Percentiles rank a stretch among this genome's conserved stretches.
Conservation (phyloP, 805 yeast genomes). For the Starmerella roubikii region DNA sequence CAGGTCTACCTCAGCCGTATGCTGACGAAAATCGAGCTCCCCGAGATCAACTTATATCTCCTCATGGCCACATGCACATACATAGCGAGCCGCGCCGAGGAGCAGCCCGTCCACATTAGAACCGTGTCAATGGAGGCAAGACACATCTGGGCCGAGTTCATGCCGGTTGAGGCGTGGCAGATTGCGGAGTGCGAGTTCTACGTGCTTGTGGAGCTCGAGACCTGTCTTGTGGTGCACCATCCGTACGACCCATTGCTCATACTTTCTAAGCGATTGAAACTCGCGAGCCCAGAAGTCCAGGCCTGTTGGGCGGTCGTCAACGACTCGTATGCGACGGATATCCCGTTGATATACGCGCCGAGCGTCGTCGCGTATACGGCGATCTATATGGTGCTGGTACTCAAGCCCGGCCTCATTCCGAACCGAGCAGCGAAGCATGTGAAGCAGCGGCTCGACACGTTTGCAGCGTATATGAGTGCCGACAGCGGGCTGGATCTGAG, state of each 20-base stretch:
- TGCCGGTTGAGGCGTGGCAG: constrained; percentile 81
- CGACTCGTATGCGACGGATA: constrained; percentile 79
- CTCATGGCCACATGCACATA: constrained; percentile 76
- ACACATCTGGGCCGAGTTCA: constrained; percentile 85
- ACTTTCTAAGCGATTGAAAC: constrained; percentile 42
- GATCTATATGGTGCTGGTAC: constrained; percentile 60
- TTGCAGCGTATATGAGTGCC: constrained; percentile 52
- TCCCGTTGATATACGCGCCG: constrained; percentile 74
- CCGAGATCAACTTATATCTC: constrained; percentile 72
- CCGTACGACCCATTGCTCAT: constrained; percentile 29
- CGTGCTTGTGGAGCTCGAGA: constrained; percentile 64
- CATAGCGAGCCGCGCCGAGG: constrained; percentile 87
- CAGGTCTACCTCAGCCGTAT: constrained; percentile 76
- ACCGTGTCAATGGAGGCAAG: constrained; percentile 74
- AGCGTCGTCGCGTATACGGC: constrained; percentile 75
- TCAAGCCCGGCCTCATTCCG: constrained; percentile 29
- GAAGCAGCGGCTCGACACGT: constrained; percentile 37
- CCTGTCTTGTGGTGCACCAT: constrained; percentile 30
- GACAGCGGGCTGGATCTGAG: constrained; percentile 63
- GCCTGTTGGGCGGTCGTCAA: constrained; percentile 81
- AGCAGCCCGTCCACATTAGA: constrained; percentile 86
- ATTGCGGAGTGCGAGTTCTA: constrained; percentile 94
- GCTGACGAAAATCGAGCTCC: constrained; percentile 41
- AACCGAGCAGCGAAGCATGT: constrained; percentile 26
- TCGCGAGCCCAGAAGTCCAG: constrained; percentile 47